Base-by-base conservation (phyloP, 2,329 filamentous ascomycete genomes). In the Botryotinia narcissicola region DNA sequence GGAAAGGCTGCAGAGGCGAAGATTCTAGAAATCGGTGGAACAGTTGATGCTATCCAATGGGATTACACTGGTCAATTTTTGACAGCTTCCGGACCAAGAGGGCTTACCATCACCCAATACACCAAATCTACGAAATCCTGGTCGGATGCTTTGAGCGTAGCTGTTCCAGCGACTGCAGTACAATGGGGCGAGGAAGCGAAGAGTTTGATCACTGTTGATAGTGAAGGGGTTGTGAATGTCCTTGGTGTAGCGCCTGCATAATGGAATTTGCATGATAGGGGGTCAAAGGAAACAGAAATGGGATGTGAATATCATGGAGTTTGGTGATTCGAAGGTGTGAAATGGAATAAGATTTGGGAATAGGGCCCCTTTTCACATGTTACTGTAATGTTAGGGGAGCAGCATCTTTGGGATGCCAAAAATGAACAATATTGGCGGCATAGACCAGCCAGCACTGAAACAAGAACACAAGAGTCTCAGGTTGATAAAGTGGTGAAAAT, bases 61-160 rank as follows among this genome's bases (percentile, higher is more conserved):
- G 96, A 99, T 81, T 98, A 97, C 85, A 96, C 93, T 10, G 95
- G 95, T 61, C 95, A 98, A 83, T 99, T 93, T 84, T 86, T 99
- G 71, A 93, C 95, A 40, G 92, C 92, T 20, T 93, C 90, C 6
- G 95, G 95, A 10, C 87, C 91, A 6, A 90, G 91, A 62, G 94
- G 94, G 42, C 85, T 98, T 64, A 93, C 92, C 8, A 93, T 99
- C 59, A 93, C 96, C 82, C 92, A 97, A 80, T 99, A 97, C 83
- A 88, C 89, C 76, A 99, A 98, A 87, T 86, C 90, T 70, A 87
- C 89, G 75, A 99, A 97, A 88, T 87, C 88, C 73, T 99, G 96
- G 96, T 92, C 90, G 62, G 94, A 98, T 85, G 91, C 93, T 16
- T 85, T 98, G 77, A 88, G 92, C 79, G 93, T 89, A 81, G 93